Evolutionary conservation across 768 basidiomycete genomes (phyloP), one percentile per base, ranked within the genome.

Genomic region (Glaciozyma martinii): DNA sequence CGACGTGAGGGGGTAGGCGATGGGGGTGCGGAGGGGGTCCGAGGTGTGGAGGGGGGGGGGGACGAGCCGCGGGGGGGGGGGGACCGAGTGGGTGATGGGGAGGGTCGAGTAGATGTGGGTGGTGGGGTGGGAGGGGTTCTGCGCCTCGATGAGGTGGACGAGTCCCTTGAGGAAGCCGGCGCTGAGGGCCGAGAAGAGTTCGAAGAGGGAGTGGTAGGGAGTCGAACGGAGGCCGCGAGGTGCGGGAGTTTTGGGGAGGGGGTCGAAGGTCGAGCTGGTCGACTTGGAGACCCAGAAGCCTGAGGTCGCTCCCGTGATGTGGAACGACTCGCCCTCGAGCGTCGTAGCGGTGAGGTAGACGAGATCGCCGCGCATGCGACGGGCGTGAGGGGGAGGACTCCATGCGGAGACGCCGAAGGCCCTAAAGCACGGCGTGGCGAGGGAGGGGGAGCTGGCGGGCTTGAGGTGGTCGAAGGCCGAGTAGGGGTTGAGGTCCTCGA

Each of bases 331-430:
- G 59, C 78, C 78, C 66, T 80, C 79, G 50, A 79, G 74, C 7
- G 77, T 75, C 52, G 75, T 72, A 49, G 78, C 67, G 50, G 74
- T 76, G 55, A 80, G 74, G 70, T 80, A 80, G 59, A 79, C 71
- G 63, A 78, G 75, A 65, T 80, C 79, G 21, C 79, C 79, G 27
- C 74, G 68, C 56, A 78, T 73, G 19, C 78, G 76, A 25, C 76
- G 74, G 44, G 78, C 75, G 33, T 78, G 76, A 19, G 79, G 75
- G 13, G 79, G 79, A 21, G 79, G 79, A 71, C 78, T 79, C 76
- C 79, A 80, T 13, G 77, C 76, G 19, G 78, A 78, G 50, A 80
- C 64, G 54, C 73, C 71, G 44, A 79, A 70, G 2, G 74, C 67
- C 63, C 74, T 75, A 49, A 79, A 57, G 59, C 75, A 66, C 19